A percentile compares a stretch with the other conserved stretches of the same genome.
phyloP scores from a whole-genome alignment of 2,329 filamentous ascomycete genomes.

The Pseudogymnoascus sp. region DNA sequence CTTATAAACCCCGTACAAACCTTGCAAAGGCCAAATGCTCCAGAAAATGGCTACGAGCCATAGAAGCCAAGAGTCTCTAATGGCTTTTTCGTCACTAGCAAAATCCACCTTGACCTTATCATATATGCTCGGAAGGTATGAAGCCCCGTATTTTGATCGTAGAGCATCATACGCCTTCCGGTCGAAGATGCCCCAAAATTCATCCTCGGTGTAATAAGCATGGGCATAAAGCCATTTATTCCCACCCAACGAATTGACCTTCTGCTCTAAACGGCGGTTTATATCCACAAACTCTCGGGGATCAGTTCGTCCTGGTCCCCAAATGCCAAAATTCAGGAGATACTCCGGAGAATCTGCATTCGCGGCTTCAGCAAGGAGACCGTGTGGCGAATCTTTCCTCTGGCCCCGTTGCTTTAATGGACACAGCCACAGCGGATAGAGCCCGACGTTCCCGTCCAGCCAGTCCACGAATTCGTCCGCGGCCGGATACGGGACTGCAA shows the following conservation, averaged over 20 bases:
- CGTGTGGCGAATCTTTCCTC: not conserved
- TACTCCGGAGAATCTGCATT: conserved; percentile 8
- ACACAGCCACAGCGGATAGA: conserved; percentile 55
- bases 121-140: conserved; percentile 45
- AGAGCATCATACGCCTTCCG: conserved; percentile 53
- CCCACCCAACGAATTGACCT: conserved; percentile 61
- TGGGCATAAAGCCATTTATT: conserved; percentile 85
- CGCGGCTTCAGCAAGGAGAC: conserved; percentile 1
- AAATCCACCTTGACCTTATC: conserved; percentile 39
- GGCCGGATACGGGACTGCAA: conserved; percentile 48
- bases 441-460: conserved; percentile 36
- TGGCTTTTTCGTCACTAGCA: conserved; percentile 22
- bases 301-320: conserved; percentile 63
- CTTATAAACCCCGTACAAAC: conserved; percentile 25
- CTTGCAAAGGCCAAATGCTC: conserved; percentile 26
- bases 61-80: conserved; percentile 28
- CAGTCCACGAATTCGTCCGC: conserved; percentile 46
- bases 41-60: conserved; percentile 24
- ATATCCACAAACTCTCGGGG: conserved; percentile 51
- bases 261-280: conserved; percentile 65
- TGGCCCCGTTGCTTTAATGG: conserved; percentile 35
- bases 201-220: conserved; percentile 67
- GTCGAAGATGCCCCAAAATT: conserved; percentile 61
- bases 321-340: conserved; percentile 63
- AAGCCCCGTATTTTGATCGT: conserved; percentile 55